Percentiles rank a stretch among this genome's conserved stretches.
phyloP scores from a whole-genome alignment of 2,329 filamentous ascomycete genomes.

The Passalora sequoiae region DNA sequence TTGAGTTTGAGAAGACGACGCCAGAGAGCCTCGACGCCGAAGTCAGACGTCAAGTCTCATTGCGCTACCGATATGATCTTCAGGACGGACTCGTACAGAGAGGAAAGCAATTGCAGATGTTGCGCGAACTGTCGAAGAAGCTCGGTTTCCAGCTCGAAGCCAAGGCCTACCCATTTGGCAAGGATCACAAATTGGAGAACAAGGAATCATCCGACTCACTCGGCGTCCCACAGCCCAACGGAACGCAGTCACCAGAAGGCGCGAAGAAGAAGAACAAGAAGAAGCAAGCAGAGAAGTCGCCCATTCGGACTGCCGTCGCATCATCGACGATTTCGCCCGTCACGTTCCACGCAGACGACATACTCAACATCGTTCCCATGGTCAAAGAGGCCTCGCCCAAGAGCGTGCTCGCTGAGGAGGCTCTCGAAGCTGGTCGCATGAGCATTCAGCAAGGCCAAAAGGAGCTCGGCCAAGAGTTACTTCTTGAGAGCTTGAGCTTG shows the following conservation, averaged over 20 bases:
- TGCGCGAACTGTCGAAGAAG: conserved; percentile 84
- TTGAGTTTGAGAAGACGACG: conserved; percentile 73
- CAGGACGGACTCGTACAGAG: conserved; percentile 61
- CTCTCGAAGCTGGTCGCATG: conserved; percentile 89
- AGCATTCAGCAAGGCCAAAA: conserved; percentile 94
- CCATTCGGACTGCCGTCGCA: conserved; percentile 41
- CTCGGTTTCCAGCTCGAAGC: conserved; percentile 82
- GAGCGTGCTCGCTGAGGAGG: conserved; percentile 88
- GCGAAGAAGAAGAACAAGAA: conserved; percentile 53
- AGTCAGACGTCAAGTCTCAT: conserved; percentile 65
- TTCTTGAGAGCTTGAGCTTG: conserved; percentile 90
- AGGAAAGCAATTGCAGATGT: conserved; percentile 71
- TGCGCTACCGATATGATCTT: conserved; percentile 73
- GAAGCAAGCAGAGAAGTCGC: conserved; percentile 47
- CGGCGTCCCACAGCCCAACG: conserved; percentile 32
- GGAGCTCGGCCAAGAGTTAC: conserved; percentile 89
- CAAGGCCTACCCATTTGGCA: conserved; percentile 67
- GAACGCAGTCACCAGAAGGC: conserved; percentile 22
- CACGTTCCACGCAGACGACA: conserved; percentile 78
- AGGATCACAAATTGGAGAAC: conserved; percentile 28
- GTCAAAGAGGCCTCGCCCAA: conserved; percentile 91
- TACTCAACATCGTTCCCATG: conserved; percentile 87
- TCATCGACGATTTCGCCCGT: conserved; percentile 42
- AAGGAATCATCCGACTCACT: conserved; percentile 31
- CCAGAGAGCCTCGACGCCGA: conserved; percentile 65